Evolutionary conservation across 768 basidiomycete genomes (phyloP), one percentile per base, ranked within the genome.

Genomic region (Lentinus tigrinus): DNA sequence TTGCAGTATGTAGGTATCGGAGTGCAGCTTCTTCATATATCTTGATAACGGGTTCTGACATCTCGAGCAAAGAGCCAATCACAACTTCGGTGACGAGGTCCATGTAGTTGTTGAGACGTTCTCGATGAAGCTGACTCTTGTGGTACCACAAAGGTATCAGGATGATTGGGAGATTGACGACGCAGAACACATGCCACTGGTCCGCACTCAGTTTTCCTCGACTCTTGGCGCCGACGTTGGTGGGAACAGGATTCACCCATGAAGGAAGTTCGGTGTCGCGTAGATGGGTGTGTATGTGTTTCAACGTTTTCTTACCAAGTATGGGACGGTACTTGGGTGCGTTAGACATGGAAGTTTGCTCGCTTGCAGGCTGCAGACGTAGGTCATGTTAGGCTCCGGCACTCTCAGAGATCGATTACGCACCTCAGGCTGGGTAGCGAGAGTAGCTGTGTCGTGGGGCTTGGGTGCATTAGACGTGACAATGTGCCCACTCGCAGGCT

Each of bases 141-240:
- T 1, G 14, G 1, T 67, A 64, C 76, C 75, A 78, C 1, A 76
- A 58, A 9, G 72, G 65, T 16, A 74, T 68, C 2, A 78, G 62
- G 1, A 73, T 74, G 38, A 77, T 66, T 0, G 67, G 63, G 0
- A 77, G 51, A 53, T 74, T 69, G 21, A 78, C 65, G 0, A 67
- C 66, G 52, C 70, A 71, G 8, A 71, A 54, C 1, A 65, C 65
- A 4, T 71, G 51, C 71, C 73, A 77, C 27, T 78, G 69, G 40
- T 76, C 69, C 0, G 74, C 74, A 36, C 62, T 73, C 3, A 76
- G 65, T 46, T 73, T 73, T 0, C 75, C 73, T 3, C 63, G 63
- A 2, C 57, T 23, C 0, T 67, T 37, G 1, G 69, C 71, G 0
- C 73, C 74, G 69, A 73, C 71, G 42, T 72, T 65, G 0, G 17